Conservation (phyloP, 495 filamentous ascomycete species). For the Mycothermus thermophilus region DNA sequence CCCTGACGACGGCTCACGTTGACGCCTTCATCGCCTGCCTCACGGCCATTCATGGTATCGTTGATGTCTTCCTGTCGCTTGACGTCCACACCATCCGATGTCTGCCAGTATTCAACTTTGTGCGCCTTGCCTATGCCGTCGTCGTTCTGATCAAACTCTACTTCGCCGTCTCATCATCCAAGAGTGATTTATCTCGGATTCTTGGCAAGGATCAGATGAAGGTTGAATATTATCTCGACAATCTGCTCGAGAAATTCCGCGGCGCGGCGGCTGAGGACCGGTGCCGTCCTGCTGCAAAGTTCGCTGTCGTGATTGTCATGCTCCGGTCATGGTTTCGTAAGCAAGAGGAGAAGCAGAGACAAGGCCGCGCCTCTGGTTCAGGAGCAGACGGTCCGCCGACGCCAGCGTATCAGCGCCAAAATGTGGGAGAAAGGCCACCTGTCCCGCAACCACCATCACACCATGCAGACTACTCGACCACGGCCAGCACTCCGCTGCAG, state of each 20-base stretch:
- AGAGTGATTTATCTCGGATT: conserved; percentile 59
- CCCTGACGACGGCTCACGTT: conserved; percentile 50
- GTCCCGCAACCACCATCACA: conserved; percentile 7
- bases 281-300: conserved; percentile 59
- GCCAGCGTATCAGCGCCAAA: conserved; percentile 1
- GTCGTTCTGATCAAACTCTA: conserved; percentile 85
- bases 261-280: conserved; percentile 48
- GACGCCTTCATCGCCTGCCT: conserved; percentile 60
- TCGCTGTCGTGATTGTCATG: conserved; percentile 60
- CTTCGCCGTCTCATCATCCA: conserved; percentile 54
- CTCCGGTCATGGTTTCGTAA: conserved; percentile 57
- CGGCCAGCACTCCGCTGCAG: conserved; percentile 44
- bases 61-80: conserved; percentile 54
- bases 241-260: conserved; percentile 51
- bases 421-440: conserved; percentile 4
- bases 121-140: conserved; percentile 62
- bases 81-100: conserved; percentile 48
- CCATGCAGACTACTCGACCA: conserved; percentile 15
- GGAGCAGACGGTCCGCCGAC: conserved; percentile 1
- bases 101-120: conserved; percentile 63
- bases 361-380: conserved; percentile 4
- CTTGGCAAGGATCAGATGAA: conserved; percentile 61
- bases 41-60: conserved; percentile 54
- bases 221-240: conserved; percentile 61
- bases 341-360: conserved; percentile 18